phyloP scores from a whole-genome alignment of 2,329 filamentous ascomycete genomes.

The Nigrospora oryzae region DNA sequence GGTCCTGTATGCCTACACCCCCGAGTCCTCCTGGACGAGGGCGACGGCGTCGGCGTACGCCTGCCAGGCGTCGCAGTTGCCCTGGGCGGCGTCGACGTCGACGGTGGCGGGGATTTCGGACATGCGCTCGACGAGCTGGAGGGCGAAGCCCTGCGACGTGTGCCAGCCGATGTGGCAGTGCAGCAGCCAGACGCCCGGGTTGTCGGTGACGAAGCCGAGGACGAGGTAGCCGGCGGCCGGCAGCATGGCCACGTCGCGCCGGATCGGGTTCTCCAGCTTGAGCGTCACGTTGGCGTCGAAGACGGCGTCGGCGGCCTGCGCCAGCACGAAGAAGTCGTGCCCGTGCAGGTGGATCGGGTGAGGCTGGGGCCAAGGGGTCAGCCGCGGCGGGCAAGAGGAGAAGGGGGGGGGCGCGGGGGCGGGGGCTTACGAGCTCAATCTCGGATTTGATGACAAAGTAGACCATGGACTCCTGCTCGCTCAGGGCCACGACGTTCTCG shows the following conservation, averaged over 20 bases:
- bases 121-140: slow-evolving; percentile 34
- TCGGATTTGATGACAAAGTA: slow-evolving; percentile 13
- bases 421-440: neutral
- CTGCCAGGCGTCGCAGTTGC: too few relatives aligned
- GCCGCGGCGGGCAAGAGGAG: neutral
- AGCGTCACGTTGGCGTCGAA: slow-evolving; percentile 11
- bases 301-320: slow-evolving; percentile 14
- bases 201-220: slow-evolving; percentile 37
- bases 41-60: too few relatives aligned
- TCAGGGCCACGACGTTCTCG: slow-evolving; percentile 14
- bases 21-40: too few relatives aligned
- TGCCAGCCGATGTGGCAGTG: slow-evolving; percentile 31
- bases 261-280: slow-evolving; percentile 29
- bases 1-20: too few relatives aligned
- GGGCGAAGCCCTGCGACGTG: slow-evolving; percentile 32
- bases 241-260: slow-evolving; percentile 35
- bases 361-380: neutral
- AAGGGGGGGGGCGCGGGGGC: neutral
- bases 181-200: slow-evolving; percentile 38
- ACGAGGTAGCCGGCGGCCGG: slow-evolving; percentile 32
- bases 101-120: too few relatives aligned
- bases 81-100: too few relatives aligned
- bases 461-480: slow-evolving; percentile 13
- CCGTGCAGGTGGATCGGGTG: slow-evolving; percentile 31
- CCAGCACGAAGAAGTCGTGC: slow-evolving; percentile 27